phyloP scores from a whole-genome alignment of 768 basidiomycete genomes.

The Lentinula lateritia region DNA sequence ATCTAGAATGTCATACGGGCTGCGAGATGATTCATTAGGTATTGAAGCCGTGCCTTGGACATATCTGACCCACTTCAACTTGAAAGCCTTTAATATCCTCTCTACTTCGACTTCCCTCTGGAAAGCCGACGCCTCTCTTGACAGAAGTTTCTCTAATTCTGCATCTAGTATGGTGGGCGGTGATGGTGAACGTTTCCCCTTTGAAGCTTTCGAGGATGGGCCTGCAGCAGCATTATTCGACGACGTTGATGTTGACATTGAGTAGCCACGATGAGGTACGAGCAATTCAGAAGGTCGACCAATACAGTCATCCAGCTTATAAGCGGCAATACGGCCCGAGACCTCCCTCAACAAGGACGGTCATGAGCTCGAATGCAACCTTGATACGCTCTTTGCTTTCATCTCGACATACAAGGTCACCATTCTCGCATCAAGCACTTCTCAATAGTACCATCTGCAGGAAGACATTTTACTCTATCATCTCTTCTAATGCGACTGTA shows the following conservation, averaged over 20 bases:
- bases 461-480: neutral
- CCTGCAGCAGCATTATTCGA: slow-evolving; percentile 10
- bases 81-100: slow-evolving; percentile 91
- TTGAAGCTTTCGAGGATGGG: neutral
- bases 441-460: neutral
- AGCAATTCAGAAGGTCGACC: neutral
- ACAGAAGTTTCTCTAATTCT: slow-evolving; percentile 78
- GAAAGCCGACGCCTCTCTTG: slow-evolving; percentile 77
- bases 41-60: neutral
- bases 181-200: slow-evolving; percentile 10
- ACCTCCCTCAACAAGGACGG: neutral
- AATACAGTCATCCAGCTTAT: neutral
- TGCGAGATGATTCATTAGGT: slow-evolving; percentile 21
- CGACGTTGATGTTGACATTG: slow-evolving; percentile 16
- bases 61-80: slow-evolving; percentile 70
- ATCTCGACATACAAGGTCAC: neutral
- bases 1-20: slow-evolving; percentile 92
- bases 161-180: slow-evolving; percentile 28
- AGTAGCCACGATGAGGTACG: neutral
- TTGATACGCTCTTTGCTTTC: neutral
- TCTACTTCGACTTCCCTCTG: slow-evolving; percentile 87
- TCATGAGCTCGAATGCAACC: neutral
- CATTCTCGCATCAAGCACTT: neutral
- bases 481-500: neutral
- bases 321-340: neutral